Percentiles rank a stretch among this genome's conserved stretches.
Evolutionary conservation across 2,329 filamentous ascomycete species (phyloP).

Genomic region (Fusarium sp.): DNA sequence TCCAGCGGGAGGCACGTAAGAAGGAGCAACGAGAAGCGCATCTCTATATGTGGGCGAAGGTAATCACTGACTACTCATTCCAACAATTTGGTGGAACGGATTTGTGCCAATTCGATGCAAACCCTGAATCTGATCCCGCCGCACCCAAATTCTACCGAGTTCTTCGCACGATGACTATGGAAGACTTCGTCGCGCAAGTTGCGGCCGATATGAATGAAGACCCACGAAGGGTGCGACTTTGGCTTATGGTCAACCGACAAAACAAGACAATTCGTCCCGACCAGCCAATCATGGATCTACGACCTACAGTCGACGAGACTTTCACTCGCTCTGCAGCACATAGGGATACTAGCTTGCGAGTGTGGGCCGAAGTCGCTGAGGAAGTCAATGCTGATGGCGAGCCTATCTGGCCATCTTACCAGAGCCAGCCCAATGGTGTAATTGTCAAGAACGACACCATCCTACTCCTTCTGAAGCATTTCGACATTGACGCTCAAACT

Average conservation of each 20-base stretch:
- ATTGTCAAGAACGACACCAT: slow-evolving; percentile 72
- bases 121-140: slow-evolving; percentile 72
- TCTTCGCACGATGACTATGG: slow-evolving; percentile 78
- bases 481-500: slow-evolving; percentile 80
- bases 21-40: slow-evolving; percentile 96
- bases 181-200: slow-evolving; percentile 77
- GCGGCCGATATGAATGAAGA: slow-evolving; percentile 77
- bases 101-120: slow-evolving; percentile 74
- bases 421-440: slow-evolving; percentile 66
- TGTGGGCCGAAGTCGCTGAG: slow-evolving; percentile 87
- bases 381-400: slow-evolving; percentile 74
- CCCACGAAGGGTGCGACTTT: slow-evolving; percentile 79
- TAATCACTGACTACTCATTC: slow-evolving; percentile 86
- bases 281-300: slow-evolving; percentile 80
- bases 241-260: slow-evolving; percentile 98
- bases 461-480: slow-evolving; percentile 92
- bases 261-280: slow-evolving; percentile 97
- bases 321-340: slow-evolving; percentile 64
- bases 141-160: slow-evolving; percentile 79
- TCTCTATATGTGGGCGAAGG: slow-evolving; percentile 85
- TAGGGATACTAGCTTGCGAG: slow-evolving; percentile 77
- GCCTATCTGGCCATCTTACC: slow-evolving; percentile 75
- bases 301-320: slow-evolving; percentile 80
- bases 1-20: slow-evolving; percentile 76
- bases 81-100: slow-evolving; percentile 85